These are phyloP conservation scores for Aspergillus sp. DNA, from an alignment of 2,329 filamentous ascomycete species.

Conservation along the genomic window DNA sequence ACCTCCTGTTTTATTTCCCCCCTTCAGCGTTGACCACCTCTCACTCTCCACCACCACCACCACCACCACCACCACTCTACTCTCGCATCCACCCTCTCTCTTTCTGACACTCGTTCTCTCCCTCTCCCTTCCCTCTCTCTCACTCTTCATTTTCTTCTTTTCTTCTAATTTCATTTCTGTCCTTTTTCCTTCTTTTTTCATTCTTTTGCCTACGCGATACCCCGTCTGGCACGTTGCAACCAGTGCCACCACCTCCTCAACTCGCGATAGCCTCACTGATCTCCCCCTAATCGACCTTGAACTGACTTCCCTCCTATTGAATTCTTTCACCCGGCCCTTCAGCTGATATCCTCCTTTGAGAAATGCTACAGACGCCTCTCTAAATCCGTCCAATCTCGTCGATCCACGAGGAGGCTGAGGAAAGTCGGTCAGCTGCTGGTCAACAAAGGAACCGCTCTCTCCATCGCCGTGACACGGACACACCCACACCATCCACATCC, in stretches of 20 bases:
- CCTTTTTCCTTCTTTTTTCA: background rate
- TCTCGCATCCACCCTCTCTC: background rate
- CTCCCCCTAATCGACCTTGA: too few species aligned
- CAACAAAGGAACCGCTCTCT: too few species aligned
- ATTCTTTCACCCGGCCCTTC: too few species aligned
- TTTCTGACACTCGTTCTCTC: background rate
- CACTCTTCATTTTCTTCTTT: background rate
- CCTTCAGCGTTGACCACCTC: background rate
- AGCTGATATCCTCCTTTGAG: too few species aligned
- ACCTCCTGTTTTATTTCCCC: background rate
- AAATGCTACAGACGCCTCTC: too few species aligned
- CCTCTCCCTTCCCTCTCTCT: too few species aligned
- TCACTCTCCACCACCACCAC: background rate
- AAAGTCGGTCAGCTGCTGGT: too few species aligned
- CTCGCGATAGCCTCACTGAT: too few species aligned
- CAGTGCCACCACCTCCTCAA: background rate
- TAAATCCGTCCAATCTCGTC: too few species aligned
- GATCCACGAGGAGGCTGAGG: too few species aligned
- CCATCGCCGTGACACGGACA: background rate
- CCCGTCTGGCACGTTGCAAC: background rate
- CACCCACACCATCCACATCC: background rate
- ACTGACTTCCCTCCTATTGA: too few species aligned
- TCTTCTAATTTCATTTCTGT: background rate
- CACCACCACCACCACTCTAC: background rate
- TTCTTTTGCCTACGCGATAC: background rate